Evolutionary conservation across 2,329 filamentous ascomycete genomes (phyloP).

Genomic region (Fonsecaea multimorphosa): DNA sequence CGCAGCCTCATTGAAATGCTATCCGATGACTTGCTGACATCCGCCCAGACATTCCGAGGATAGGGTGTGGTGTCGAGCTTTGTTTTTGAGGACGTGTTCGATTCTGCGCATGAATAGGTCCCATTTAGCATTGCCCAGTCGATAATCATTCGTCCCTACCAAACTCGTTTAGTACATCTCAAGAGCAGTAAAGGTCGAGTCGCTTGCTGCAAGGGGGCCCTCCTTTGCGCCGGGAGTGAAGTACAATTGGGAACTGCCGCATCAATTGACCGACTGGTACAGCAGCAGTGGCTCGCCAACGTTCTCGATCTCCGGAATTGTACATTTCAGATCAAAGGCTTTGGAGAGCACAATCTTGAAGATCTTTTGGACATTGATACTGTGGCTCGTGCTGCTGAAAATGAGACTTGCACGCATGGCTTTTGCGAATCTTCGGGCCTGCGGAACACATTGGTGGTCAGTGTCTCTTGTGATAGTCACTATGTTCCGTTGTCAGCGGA

Average conservation of each 20-base stretch:
- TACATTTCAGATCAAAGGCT: slow-evolving; percentile 98
- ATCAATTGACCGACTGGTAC: slow-evolving; percentile 68
- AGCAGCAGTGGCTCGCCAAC: slow-evolving; percentile 93
- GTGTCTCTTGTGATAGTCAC: too few relatives aligned
- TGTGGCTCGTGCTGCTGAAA: slow-evolving; percentile 98
- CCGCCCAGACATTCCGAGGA: background rate
- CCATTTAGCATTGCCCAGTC: background rate
- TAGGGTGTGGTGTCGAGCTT: background rate
- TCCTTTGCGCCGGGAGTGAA: background rate
- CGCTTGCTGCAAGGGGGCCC: background rate
- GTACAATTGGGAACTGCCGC: background rate
- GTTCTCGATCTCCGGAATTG: slow-evolving; percentile 98
- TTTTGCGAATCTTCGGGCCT: slow-evolving; percentile 95
- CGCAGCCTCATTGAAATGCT: background rate
- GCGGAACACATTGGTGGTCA: slow-evolving; percentile 4
- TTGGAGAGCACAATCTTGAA: slow-evolving; percentile 99
- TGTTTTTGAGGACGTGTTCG: background rate
- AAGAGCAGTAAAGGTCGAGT: background rate
- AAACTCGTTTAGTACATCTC: background rate
- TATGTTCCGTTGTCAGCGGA: background rate
- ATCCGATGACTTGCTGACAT: background rate
- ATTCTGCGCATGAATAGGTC: background rate
- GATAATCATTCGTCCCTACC: background rate
- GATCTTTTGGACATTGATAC: slow-evolving; percentile 99
- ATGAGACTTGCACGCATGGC: slow-evolving; percentile 98